Evolutionary conservation across 2,329 filamentous ascomycete genomes (phyloP), one percentile per base, ranked within the genome.

Genomic region (Xylaria sp.): DNA sequence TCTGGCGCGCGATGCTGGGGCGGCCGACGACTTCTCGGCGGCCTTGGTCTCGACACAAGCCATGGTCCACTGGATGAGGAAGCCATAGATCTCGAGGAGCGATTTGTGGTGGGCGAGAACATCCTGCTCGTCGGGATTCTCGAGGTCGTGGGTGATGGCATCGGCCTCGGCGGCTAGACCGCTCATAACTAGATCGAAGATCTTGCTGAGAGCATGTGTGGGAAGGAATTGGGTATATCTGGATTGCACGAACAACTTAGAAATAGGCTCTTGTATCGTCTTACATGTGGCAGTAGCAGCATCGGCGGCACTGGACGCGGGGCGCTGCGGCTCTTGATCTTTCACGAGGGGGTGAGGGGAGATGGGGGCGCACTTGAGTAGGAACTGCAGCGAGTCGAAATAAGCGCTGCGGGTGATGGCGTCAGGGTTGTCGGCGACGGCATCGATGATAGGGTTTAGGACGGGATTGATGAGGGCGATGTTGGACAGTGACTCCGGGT

Each of bases 41-140:
- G 94, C 92, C 81, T 97, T 97, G 45, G 92, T 91, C 81, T 99
- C 96, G 57, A 97, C 93, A n/a, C 92, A 93, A 7, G 94, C 91
- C 71, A 98, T 91, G 7, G 93, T 93, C 97, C 96, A 99, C 80
- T 97, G 94, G 57, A 99, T 83, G 12, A 99, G 84, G 77, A 97
- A 99, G 39, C 91, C 95, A 78, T 97, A 98, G 76, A 97, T 92
- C 79, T 99, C 96, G 72, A 99, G 87, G 1, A 97, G 85, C 72
- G 92, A 90, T 80, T 97, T 97, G 83, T 99, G 95, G 75, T 97
- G 91, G 45, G 90, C 86, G 55, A 97, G 84, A 9, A 91, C 86
- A 76, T 97, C 94, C 79, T 97, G 94, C 77, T 98, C 95, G 80
- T 98, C 95, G 50, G 84, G 81, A 46, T 89, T 90, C 76, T 97